Base-by-base conservation (phyloP, 1,139 yeast species). In the Sugiyamaella japonica region DNA sequence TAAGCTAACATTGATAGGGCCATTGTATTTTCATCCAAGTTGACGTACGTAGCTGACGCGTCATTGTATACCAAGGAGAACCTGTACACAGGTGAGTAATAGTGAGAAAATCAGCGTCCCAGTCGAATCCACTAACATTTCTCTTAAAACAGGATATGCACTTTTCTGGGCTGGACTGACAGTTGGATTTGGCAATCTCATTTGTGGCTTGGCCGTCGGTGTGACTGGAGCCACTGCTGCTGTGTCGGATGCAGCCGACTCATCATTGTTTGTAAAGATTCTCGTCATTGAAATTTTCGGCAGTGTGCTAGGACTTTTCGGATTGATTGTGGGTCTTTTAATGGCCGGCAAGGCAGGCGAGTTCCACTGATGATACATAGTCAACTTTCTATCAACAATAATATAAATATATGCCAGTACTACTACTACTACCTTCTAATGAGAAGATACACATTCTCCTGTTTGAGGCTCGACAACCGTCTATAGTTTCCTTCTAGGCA, bases 201-300 rank as follows among this genome's bases (percentile, higher is more conserved):
- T 93, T 59, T 95, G 99, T 79, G 99, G 99, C 74, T 79, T 95
- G 58, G 93, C 97, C 9, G 99, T 95, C 50, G 99, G 99, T 61
- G 81, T 95, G 59, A 93, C 99, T 20, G 99, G 99, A 49, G 86
- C 98, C 28, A 93, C 97, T 29, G 99, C 99, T 45, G 99, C 99
- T 47, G 83, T 95, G 59, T 84, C 96, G 51, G 99, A 95, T 74
- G 99, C 99, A 36, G 98, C 99, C 12, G 97, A 95, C 75, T 83
- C 97, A 34, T 82, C 97, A 3, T 79, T 95, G 62, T 95, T 95
- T 68, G 99, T 93, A 60, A 95, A 95, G 76, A 93, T 95, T 57
- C 82, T 93, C 66, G 99, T 93, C 61, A 88, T 93, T 66, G 99
- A 93, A 76, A 93, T 93, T 77, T 93, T 93, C 69, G 99, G 99